Evolutionary conservation across 2,329 filamentous ascomycete species (phyloP).

Genomic region (Alternaria hordeiaustralica): DNA sequence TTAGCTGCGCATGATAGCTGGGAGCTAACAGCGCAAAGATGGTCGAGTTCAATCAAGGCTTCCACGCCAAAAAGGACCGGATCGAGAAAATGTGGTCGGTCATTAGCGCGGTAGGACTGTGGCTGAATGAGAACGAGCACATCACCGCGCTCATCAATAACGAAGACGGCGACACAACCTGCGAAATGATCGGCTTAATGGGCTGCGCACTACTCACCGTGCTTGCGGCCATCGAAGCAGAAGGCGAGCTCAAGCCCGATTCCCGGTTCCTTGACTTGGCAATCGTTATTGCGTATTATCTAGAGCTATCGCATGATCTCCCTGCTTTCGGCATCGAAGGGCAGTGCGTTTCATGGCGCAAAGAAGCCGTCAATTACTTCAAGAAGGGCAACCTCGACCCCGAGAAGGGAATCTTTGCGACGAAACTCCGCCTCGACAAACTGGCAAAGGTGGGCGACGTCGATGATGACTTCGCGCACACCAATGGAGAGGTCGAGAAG

Average conservation of each 20-base stretch:
- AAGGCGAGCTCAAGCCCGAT: conserved; percentile 23
- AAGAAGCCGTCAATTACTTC: conserved; percentile 18
- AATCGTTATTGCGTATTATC: conserved; percentile 24
- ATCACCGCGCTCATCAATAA: conserved; percentile 1
- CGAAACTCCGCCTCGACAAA: conserved; percentile 13
- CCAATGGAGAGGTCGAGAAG: not conserved
- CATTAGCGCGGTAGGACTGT: conserved; percentile 20
- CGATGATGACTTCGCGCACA: not conserved
- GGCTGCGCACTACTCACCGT: conserved; percentile 26
- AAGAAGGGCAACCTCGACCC: conserved; percentile 21
- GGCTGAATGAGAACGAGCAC: conserved; percentile 11
- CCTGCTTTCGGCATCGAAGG: conserved; percentile 25
- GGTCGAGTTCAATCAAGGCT: conserved; percentile 20
- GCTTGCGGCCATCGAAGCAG: conserved; percentile 17
- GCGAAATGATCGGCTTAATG: conserved; percentile 13
- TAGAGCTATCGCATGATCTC: conserved; percentile 17
- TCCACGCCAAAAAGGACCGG: conserved; percentile 6
- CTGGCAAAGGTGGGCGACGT: conserved; percentile 6
- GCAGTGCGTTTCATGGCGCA: conserved; percentile 16
- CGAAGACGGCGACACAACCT: conserved; percentile 17
- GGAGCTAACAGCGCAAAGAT: conserved; percentile 9
- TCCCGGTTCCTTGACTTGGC: conserved; percentile 26
- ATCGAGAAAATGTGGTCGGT: conserved; percentile 24
- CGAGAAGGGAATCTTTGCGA: conserved; percentile 14
- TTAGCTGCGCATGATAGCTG: not conserved